Base-by-base conservation (phyloP, 441 rosid species). In the Pelargonium myrrhifolium region DNA sequence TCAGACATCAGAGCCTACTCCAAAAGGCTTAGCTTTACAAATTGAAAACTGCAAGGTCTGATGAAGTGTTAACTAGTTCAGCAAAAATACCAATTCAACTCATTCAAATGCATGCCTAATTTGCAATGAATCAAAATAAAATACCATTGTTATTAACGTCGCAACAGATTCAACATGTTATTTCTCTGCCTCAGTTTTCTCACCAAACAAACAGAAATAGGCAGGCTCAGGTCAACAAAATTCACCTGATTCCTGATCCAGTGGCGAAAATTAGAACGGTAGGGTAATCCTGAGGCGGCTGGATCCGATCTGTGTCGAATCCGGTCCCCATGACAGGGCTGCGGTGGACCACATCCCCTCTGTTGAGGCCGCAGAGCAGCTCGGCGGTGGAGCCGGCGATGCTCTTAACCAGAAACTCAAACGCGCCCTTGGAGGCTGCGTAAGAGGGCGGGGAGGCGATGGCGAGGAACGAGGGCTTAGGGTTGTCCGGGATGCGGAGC, bases 201-300 rank as follows among this genome's bases (percentile, higher is more conserved):
- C 47, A 42, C 10, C 47, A 42, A 42, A 42, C 5, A n/a, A n/a
- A n/a, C n/a, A n/a, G n/a, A n/a, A n/a, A n/a, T n/a, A n/a, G n/a
- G n/a, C n/a, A n/a, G n/a, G n/a, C n/a, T n/a, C n/a, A n/a, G n/a
- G n/a, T n/a, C 10, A n/a, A 51, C 22, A 49, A 65, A 71, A 4
- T 75, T 51, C 60, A 94, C 97, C 97, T 94, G 71, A 94, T 92
- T 73, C 96, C 97, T 45, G 99, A 88, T 77, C 98, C 99, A 0
- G 99, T 94, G 4, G 98, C 97, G 73, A 94, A 94, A 61, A 92
- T 88, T 75, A 94, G 77, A 65, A 94, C 87, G 43, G 97, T 83
- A 1, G 89, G 80, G 66, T 66, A 85, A 45, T 81, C 78, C 76
- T 78, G 86, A 0, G 96, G 93, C 78, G 96, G 94, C 66, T 86